Conservation (phyloP, 306 rosid genomes). For the Arachis hypogaea region DNA sequence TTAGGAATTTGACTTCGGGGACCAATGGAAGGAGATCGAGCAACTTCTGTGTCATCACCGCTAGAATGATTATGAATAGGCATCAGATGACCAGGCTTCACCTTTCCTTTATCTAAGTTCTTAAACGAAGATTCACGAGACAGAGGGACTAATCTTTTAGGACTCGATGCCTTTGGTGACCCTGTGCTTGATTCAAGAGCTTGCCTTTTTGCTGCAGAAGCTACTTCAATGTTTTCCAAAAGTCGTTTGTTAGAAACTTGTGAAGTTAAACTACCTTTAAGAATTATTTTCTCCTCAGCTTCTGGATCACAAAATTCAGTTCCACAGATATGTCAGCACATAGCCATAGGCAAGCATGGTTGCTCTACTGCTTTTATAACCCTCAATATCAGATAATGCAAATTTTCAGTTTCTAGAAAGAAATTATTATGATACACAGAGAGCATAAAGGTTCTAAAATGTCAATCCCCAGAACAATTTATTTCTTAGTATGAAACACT, state of each 20-base stretch:
- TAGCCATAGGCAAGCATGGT: neutral
- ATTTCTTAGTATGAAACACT: conserved; percentile 20
- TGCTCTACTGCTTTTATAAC: conserved; percentile 27
- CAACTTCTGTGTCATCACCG: conserved; percentile 51
- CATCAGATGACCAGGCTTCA: conserved; percentile 52
- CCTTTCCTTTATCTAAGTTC: conserved; percentile 67
- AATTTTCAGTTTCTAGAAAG: conserved; percentile 37
- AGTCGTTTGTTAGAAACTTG: conserved; percentile 65
- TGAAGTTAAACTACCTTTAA: conserved; percentile 49
- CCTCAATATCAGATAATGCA: conserved; percentile 43
- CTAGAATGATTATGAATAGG: conserved; percentile 51
- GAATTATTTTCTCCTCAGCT: conserved; percentile 51
- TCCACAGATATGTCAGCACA: conserved; percentile 39
- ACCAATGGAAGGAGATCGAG: conserved; percentile 56
- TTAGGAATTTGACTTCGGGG: conserved; percentile 54
- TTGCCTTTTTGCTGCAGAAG: conserved; percentile 72
- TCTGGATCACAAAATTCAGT: conserved; percentile 47
- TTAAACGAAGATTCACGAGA: conserved; percentile 76
- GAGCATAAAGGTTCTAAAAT: conserved; percentile 27
- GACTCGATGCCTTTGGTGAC: conserved; percentile 74
- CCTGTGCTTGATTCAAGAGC: conserved; percentile 66
- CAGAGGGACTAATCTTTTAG: conserved; percentile 53
- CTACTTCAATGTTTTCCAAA: conserved; percentile 63
- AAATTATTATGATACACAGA: conserved; percentile 20
- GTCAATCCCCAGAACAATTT: conserved; percentile 7